phyloP scores from a whole-genome alignment of 257 asterid species.

The Nicotiana noctiflora region DNA sequence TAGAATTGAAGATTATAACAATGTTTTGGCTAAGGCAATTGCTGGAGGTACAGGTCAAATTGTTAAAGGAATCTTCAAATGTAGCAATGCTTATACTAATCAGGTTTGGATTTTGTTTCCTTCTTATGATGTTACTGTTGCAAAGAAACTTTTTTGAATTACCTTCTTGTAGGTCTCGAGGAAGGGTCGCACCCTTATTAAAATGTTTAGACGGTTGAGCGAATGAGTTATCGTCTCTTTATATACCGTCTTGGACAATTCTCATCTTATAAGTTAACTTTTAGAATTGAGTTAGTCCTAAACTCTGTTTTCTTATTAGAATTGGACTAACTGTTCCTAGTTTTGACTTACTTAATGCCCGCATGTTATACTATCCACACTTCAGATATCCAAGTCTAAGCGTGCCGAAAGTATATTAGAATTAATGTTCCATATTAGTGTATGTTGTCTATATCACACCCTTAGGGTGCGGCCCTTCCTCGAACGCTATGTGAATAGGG shows the following conservation, averaged over 20 bases:
- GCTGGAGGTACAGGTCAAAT: conserved; percentile 80
- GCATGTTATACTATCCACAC: too few species aligned
- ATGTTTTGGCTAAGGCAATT: conserved; percentile 65
- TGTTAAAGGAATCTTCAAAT: conserved; percentile 65
- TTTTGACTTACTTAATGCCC: too few species aligned
- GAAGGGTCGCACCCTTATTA: too few species aligned
- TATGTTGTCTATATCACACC: too few species aligned
- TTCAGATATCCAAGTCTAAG: neutral
- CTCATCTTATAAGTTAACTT: too few species aligned
- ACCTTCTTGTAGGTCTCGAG: too few species aligned
- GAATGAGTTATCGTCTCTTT: neutral
- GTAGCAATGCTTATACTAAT: conserved; percentile 66
- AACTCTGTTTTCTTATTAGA: neutral
- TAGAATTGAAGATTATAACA: conserved; percentile 55
- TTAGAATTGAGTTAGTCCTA: neutral
- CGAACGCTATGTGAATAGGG: too few species aligned
- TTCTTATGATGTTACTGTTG: neutral
- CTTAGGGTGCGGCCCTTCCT: too few species aligned
- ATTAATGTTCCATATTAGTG: neutral
- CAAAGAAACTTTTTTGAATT: too few species aligned
- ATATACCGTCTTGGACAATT: neutral
- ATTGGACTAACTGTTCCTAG: neutral
- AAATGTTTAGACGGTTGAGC: neutral
- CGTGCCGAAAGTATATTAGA: neutral
- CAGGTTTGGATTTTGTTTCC: conserved; percentile 29